A percentile compares a stretch with the other conserved stretches of the same genome.
Evolutionary conservation across 176 grass and related monocot genomes (phyloP).

Genomic region (Avena atlantica): DNA sequence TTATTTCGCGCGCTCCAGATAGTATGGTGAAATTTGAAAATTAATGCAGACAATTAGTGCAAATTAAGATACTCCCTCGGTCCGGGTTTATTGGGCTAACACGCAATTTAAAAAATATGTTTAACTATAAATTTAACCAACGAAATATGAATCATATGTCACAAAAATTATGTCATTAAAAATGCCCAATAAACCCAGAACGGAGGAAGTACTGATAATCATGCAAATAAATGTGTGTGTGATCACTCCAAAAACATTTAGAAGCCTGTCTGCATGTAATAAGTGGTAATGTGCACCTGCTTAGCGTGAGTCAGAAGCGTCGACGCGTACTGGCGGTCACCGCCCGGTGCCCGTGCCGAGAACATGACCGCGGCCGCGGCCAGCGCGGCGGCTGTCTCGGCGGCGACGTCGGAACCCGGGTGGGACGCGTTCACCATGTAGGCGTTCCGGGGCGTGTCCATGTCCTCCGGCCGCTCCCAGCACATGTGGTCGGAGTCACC

Average conservation of each 20-base stretch:
- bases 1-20: background rate
- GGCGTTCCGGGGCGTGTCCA: conserved; percentile 62
- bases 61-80: too few relatives aligned
- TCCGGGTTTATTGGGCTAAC: too few relatives aligned
- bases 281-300: conserved; percentile 46
- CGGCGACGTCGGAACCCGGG: conserved; percentile 75
- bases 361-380: conserved; percentile 65
- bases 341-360: background rate
- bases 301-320: conserved; percentile 62
- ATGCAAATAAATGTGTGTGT: background rate
- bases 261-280: background rate
- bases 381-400: conserved; percentile 72
- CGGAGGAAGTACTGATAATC: background rate
- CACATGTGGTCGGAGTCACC: conserved; percentile 80
- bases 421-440: conserved; percentile 48
- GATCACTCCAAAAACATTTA: background rate
- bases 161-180: too few relatives aligned
- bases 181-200: too few relatives aligned
- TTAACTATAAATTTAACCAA: too few relatives aligned
- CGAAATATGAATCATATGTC: too few relatives aligned
- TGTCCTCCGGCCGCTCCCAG: conserved; percentile 92
- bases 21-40: background rate
- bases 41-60: background rate
- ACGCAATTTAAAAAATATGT: too few relatives aligned
- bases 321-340: background rate